A percentile compares a stretch with the other conserved stretches of the same genome.
Evolutionary conservation across 257 asterid species (phyloP).

Genomic region (Paraleonurus japonicus): DNA sequence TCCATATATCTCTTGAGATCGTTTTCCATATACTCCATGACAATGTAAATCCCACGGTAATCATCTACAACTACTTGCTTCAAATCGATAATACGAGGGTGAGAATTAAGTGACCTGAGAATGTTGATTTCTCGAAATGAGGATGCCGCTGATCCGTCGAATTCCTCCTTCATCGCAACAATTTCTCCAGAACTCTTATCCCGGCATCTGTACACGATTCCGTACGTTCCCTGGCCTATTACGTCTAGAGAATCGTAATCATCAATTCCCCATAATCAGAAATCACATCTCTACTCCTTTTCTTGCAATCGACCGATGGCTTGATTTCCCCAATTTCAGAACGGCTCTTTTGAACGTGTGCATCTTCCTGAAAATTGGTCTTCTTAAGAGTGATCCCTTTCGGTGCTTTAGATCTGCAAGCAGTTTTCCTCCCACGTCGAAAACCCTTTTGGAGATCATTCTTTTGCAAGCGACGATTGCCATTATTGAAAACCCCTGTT

Average conservation of each 20-base stretch:
- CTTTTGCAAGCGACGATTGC: background rate
- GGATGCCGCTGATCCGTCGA: background rate
- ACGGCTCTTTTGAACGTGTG: no score
- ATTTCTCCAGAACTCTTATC: background rate
- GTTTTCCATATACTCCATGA: slow-evolving; percentile 15
- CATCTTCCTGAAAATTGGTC: no score
- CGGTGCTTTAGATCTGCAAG: no score
- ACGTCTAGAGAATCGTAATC: background rate
- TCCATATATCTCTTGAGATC: background rate
- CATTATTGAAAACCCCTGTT: background rate
- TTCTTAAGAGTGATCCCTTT: no score
- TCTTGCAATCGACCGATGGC: background rate
- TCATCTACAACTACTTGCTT: background rate
- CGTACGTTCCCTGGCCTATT: background rate
- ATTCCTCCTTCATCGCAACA: background rate
- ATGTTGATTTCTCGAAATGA: background rate
- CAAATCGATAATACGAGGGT: background rate
- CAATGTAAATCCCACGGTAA: background rate
- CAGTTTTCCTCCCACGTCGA: no score
- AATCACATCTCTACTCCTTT: background rate
- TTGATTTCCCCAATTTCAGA: background rate
- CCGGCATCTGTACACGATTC: background rate
- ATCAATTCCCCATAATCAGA: background rate
- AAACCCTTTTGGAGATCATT: background rate
- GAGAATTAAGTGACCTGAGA: background rate